Base-by-base conservation (phyloP, 441 rosid genomes). In the Dalechampia spathulata region DNA sequence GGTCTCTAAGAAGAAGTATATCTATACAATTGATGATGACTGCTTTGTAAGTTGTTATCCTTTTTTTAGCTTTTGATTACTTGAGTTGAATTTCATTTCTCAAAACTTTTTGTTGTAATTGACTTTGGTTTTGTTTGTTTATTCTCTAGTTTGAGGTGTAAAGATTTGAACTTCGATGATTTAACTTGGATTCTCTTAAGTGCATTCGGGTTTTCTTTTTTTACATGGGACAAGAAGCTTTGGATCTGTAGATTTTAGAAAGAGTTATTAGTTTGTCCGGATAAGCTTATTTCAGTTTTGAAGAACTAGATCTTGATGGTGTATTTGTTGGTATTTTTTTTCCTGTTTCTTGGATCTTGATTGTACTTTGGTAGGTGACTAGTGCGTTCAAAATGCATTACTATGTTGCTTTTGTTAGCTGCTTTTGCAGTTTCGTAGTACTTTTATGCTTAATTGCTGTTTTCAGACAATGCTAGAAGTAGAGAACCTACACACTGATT, bases 1-100 rank as follows among this genome's bases (percentile, higher is more conserved):
- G 96, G 85, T 92, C 44, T 88, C 98, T 52, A 88, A 88, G 90
- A 92, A 92, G 91, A 92, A 92, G 84, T 92, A 88, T 58, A 70
- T 92, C 78, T 92, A 68, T 79, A 92, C 98, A 23, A 92, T 89
- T 38, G 98, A 88, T 60, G 96, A 92, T 48, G 98, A 92, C 67
- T 92, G 98, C 85, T 86, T 86, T 71, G 98, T 92, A 71, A 84
- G 98, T 72, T 40, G 5, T 15, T 5, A 9, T 37, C 1, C 39
- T 34, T 43, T 7, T 22, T 27, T 21, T 11, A 54, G 14, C 14
- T 64, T 28, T 26, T 60, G 41, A n/a, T 9, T 8, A 3, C 8
- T 30, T 30, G 34, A 8, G 34, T 30, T 30, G 23, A 26, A n/a
- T 20, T 16, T 36, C 25, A 22, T 8, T 34, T 37, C 12, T 30